Evolutionary conservation across 495 filamentous ascomycete species (phyloP), one percentile per base, ranked within the genome.

Genomic region (Penicillium paxilli): DNA sequence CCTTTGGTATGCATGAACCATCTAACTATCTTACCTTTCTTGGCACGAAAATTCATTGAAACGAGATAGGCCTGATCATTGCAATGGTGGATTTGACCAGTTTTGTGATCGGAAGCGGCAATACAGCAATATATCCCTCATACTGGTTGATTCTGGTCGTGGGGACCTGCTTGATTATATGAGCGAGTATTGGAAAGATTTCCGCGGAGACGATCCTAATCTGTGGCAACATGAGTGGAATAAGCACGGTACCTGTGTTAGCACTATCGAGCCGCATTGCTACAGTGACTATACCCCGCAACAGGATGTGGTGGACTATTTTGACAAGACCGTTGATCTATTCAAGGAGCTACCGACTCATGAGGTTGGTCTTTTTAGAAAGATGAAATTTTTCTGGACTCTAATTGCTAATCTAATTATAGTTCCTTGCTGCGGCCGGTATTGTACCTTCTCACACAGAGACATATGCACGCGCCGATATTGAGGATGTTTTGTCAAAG

Each of bases 171-270:
- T 96, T 0, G 67, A 72, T 10, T 87, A 87, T 55, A 94, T 95
- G 90, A 73, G 86, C 41, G 83, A 78, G 5, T 93, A 87, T 71
- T 96, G 90, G 92, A 85, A 87, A 56, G 81, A 83, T 60, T 75
- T 80, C 59, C 62, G 76, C 41, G 85, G 90, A 24, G 75, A 84
- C 42, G 87, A 89, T 58, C 78, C 84, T 44, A 70, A 76, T 22
- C 78, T 96, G 47, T 96, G 90, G 91, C 72, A 88, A 60, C 90
- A 95, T 59, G 91, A 96, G 64, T 96, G 87, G 88, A 84, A 81
- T 62, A 96, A 94, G 63, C 92, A 96, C 61, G 91, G 79, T 7
- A 82, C 80, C 40, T 82, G 80, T 51, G 73, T 82, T 49, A 82
- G 80, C 57, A 82, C 79, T 2, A 76, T 96, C 2, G 79, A 86